Base-by-base conservation (phyloP, 73 alveolate genomes). In the Durusdinium trenchii region DNA sequence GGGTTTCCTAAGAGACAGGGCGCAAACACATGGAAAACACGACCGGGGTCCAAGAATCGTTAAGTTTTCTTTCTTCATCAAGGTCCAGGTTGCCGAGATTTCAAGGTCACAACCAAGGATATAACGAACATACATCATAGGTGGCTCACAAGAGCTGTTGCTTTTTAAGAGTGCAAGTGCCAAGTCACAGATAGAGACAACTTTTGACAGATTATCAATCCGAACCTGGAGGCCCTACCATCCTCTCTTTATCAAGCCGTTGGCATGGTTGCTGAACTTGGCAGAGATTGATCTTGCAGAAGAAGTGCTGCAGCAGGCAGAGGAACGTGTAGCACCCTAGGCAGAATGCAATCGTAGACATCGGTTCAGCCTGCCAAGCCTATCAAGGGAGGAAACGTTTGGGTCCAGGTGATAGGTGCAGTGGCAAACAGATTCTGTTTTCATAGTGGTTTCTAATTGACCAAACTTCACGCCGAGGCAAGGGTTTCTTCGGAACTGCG, bases 201-300 rank as follows among this genome's bases (percentile, higher is more conserved):
- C 28, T 54, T 54, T 54, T 54, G 64, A 20, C 28, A 12, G 64
- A 12, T 9, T 9, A 54, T 20, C 9, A 54, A 54, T 9, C 64
- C 64, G 64, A 20, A 20, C 64, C 14, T 40, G n/a, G n/a, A 89
- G 96, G 96, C 97, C 97, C 18, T 90, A 90, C 60, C 97, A 90
- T 28, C 97, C 97, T 1, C 84, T 90, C 57, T 67, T 36, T 32
- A 51, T 90, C 26, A 75, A 90, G 76, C 97, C 97, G 6, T 38
- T 90, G 51, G 97, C 87, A 12, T 90, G 97, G 97, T 51, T 90
- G 35, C 87, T 90, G 76, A 47, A 89, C 85, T 14, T 14, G 32
- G 67, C 96, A 48, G 69, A 79, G 6, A 40, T 7, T 47, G 87
- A 43, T 60, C 73, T 60, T 60, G n/a, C 73, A 60, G 73, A 23